phyloP scores from a whole-genome alignment of 768 basidiomycete genomes.

The Galerina marginata region DNA sequence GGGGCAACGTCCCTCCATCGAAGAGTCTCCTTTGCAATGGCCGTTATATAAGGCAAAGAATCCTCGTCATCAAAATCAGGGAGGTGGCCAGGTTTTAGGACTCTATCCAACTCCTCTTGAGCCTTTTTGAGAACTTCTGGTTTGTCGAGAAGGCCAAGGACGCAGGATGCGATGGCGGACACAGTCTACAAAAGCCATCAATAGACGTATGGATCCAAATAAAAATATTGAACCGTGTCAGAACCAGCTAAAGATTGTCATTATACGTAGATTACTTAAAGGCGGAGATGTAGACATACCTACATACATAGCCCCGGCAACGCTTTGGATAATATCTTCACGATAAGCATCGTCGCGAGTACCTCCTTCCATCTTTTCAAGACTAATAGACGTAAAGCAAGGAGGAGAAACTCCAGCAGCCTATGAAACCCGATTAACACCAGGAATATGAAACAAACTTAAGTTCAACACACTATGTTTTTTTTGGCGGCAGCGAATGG shows the following conservation, averaged over 20 bases:
- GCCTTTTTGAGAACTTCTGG: constrained; percentile 38
- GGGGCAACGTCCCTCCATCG: constrained; percentile 38
- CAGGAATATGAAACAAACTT: not conserved
- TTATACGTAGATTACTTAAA: not conserved
- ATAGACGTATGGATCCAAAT: not conserved
- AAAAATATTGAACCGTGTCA: constrained; percentile 19
- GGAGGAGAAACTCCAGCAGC: constrained; percentile 18
- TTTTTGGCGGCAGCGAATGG: constrained; percentile 38
- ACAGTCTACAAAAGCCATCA: constrained; percentile 24
- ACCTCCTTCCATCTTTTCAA: constrained; percentile 23
- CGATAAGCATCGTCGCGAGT: constrained; percentile 28
- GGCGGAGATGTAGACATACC: not conserved
- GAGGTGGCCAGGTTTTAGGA: constrained; percentile 35
- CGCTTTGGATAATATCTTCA: constrained; percentile 35
- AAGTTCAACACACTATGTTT: constrained; percentile 24
- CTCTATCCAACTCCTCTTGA: constrained; percentile 40
- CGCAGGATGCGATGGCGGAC: constrained; percentile 32
- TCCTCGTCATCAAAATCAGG: constrained; percentile 37
- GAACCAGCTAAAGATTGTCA: constrained; percentile 17
- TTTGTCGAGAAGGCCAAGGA: constrained; percentile 37
- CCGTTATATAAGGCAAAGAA: constrained; percentile 37
- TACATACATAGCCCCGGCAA: constrained; percentile 41
- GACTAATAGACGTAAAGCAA: constrained; percentile 27
- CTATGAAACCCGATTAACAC: not conserved
- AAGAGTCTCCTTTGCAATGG: constrained; percentile 35